Conservation (phyloP, 2,329 filamentous ascomycete genomes). For the Blastomyces percursus region DNA sequence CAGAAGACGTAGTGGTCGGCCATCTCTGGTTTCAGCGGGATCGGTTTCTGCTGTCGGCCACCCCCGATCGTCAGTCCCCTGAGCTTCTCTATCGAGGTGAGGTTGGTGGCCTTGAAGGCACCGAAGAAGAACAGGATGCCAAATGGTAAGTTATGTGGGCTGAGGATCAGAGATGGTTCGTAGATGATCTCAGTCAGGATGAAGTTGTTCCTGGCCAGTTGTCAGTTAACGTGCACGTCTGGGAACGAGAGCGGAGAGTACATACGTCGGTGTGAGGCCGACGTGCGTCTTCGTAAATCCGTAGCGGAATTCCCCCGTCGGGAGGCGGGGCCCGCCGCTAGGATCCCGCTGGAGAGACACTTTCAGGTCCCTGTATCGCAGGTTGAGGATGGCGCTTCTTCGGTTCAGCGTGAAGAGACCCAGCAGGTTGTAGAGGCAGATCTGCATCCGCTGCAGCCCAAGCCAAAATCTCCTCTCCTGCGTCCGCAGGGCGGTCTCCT, state of each 20-base stretch:
- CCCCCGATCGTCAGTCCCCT: conserved; percentile 14
- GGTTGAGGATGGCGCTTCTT: conserved; percentile 14
- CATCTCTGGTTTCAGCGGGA: conserved; percentile 17
- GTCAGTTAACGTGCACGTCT: neutral
- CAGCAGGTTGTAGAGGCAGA: conserved; percentile 18
- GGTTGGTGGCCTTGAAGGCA: conserved; percentile 15
- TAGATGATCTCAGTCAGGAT: conserved; percentile 28
- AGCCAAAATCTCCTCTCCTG: conserved; percentile 17
- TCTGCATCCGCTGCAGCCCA: conserved; percentile 16
- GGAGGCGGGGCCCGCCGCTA: conserved; percentile 10
- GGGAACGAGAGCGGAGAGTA: neutral
- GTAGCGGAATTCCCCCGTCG: neutral
- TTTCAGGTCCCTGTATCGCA: conserved; percentile 17
- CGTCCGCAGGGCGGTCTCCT: conserved; percentile 17
- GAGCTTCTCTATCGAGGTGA: conserved; percentile 19
- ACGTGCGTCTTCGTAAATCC: conserved; percentile 2
- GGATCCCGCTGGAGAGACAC: conserved; percentile 16
- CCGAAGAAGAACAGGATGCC: conserved; percentile 20
- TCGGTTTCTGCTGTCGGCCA: conserved; percentile 14
- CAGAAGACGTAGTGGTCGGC: conserved; percentile 19
- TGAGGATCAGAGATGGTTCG: conserved; percentile 28
- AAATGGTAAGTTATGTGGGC: conserved; percentile 25
- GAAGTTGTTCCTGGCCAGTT: conserved; percentile 22
- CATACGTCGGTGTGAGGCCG: neutral
- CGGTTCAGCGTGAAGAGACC: conserved; percentile 17